These are phyloP conservation scores for Aspergillus nomiae DNA, from an alignment of 2,329 filamentous ascomycete species.

Conservation along the genomic window DNA sequence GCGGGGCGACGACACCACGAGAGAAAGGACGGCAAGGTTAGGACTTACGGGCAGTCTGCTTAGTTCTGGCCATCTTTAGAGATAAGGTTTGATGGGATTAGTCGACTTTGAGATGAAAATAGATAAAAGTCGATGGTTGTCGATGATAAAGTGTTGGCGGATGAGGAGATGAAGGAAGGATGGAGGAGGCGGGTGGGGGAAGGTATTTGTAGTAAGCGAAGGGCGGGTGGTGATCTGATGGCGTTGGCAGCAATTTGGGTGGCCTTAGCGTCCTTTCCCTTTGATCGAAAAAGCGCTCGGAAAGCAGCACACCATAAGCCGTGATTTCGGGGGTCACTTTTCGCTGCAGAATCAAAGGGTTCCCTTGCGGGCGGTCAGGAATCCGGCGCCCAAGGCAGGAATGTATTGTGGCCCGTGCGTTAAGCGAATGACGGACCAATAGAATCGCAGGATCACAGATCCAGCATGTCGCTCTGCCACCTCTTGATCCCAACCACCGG, in stretches of 20 bases:
- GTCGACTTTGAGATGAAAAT: conserved; percentile 31
- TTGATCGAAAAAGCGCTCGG: conserved; percentile 35
- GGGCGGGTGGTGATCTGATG: conserved; percentile 39
- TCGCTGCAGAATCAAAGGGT: conserved; percentile 31
- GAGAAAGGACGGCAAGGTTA: conserved; percentile 23
- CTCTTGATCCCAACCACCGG: conserved; percentile 40
- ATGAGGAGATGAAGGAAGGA: conserved; percentile 39
- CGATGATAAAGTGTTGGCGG: conserved; percentile 10
- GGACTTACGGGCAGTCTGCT: conserved; percentile 56
- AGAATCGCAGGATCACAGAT: conserved; percentile 38
- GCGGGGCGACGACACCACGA: conserved; percentile 15
- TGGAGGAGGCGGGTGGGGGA: conserved; percentile 42
- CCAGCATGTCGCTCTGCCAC: conserved; percentile 29
- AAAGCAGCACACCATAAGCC: conserved; percentile 36
- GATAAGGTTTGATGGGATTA: conserved; percentile 33
- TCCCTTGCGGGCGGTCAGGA: conserved; percentile 18
- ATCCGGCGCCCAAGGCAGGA: conserved; percentile 7
- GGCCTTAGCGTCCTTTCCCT: conserved; percentile 30
- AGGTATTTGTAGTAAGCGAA: conserved; percentile 44
- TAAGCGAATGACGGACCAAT: conserved; percentile 45
- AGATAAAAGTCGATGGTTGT: conserved; percentile 29
- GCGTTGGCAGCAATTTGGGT: conserved; percentile 25
- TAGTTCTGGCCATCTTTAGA: conserved; percentile 52
- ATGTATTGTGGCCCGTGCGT: conserved; percentile 17
- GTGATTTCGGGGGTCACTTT: conserved; percentile 32